Base-by-base conservation (phyloP, 2,329 filamentous ascomycete genomes). In the Diaporthe citri region DNA sequence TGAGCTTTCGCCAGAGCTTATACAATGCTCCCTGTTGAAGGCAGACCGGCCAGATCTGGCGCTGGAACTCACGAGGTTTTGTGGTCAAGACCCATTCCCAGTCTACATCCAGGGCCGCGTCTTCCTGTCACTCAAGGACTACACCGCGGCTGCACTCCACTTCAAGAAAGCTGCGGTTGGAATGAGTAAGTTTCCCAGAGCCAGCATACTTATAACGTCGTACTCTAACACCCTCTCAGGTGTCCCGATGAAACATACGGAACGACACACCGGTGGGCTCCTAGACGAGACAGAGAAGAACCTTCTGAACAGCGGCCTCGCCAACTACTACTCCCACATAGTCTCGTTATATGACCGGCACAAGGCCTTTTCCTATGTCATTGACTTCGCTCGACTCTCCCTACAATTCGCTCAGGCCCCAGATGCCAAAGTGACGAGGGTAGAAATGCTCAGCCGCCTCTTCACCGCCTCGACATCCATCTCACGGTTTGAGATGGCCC, bases 81-180 rank as follows among this genome's bases (percentile, higher is more conserved):
- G 88, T 76, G 85, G 87, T 28, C 86, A 88, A 70, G 89, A 89
- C 70, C 85, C 88, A 77, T 95, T 89, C 87, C 92, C 85, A 86
- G 94, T 88, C 78, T 99, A 99, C 81, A 89, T 98, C 6, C 95
- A 96, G 82, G 97, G 94, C 3, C 92, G 97, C 41, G 88, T 97
- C 66, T 90, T 91, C 78, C 86, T 98, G 46, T 91, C 92, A 7
- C 89, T 93, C 77, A 93, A 93, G 72, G 93, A 97, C 80, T 92
- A 92, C 81, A 90, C 91, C 74, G 88, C 90, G 52, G 96, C 97
- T 72, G 90, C 94, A 39, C 86, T 90, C 39, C 90, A 91, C 80
- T 98, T 99, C 84, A 92, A 92, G 78, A 96, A 93, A 81, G 94
- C 95, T 75, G 94, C 95, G 28, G 93, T 94, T 79, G 93, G 93